Base-by-base conservation (phyloP, 1,284 basidiomycete genomes). In the Tylopilus sp. region DNA sequence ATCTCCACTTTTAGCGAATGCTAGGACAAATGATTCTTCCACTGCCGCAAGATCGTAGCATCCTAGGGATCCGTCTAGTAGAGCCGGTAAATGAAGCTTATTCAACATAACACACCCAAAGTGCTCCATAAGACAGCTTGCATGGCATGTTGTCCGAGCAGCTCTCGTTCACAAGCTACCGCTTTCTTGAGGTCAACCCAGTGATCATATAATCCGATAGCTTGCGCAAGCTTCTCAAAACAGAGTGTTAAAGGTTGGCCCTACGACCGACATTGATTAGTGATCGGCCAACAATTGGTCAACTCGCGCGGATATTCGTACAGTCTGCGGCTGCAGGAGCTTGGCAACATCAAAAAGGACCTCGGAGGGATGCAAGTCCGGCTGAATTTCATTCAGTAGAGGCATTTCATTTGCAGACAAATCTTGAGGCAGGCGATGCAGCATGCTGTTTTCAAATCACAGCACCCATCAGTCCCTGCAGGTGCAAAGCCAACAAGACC, bases 301-400 rank as follows among this genome's bases (percentile, higher is more conserved):
- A 15, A 44, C 24, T 25, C 25, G 14, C 29, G 40, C 41, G 48
- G 22, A 53, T 53, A 46, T 39, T n/a, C 60, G 45, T 58, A 71
- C 70, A 53, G 57, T 67, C 54, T 70, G 68, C 2, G 67, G 70
- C 40, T 68, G 59, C 14, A 69, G 57, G 29, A 69, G 62, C 50
- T 69, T 69, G 33, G 69, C 52, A n/a, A 69, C 61, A 61, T 92
- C 90, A 63, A 79, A 85, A 29, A 92, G 74, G 29, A 91, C 77
- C 67, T 92, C 89, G 6, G 84, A 72, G 11, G 90, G 87, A 61
- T 90, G 84, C 39, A 90, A 74, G 59, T 88, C 81, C 4, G 85
- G 80, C 64, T 91, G 87, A n/a, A 90, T 78, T 67, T 88, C 85
- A 61, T 89, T 89, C 33, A 90, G 67, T 41, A 76, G 66, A 24